A percentile compares a stretch with the other conserved stretches of the same genome.
These are phyloP conservation scores for Aspergillus intermedius DNA, from an alignment of 2,329 filamentous ascomycete genomes.

Conservation along the genomic window DNA sequence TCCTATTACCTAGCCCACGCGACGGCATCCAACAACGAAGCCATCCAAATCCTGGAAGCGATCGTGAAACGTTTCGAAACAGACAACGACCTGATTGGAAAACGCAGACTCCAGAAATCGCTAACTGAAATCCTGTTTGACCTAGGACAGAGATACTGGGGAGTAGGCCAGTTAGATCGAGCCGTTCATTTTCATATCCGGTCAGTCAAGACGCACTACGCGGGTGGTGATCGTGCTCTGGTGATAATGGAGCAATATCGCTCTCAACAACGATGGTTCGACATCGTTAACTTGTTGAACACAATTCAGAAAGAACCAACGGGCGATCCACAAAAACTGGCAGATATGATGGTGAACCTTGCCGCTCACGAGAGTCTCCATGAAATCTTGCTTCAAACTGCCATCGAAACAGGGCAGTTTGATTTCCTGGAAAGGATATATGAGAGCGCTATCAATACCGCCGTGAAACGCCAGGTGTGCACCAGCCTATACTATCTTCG, in stretches of 20 bases:
- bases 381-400: conserved; percentile 8
- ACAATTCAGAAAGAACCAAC: not conserved
- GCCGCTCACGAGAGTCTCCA: conserved; percentile 10
- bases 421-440: conserved; percentile 15
- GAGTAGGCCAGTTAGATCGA: conserved; percentile 2
- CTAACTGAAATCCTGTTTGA: conserved; percentile 12
- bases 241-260: conserved; percentile 8
- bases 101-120: not conserved
- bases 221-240: conserved; percentile 7
- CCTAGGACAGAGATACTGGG: conserved; percentile 11
- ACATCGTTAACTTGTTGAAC: conserved; percentile 5
- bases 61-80: conserved; percentile 3
- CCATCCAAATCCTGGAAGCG: conserved; percentile 8
- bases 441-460: conserved; percentile 12
- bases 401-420: conserved; percentile 11
- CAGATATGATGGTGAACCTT: conserved; percentile 9
- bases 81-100: conserved; percentile 8
- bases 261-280: conserved; percentile 4
- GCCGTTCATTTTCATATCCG: conserved; percentile 7
- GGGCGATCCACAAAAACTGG: conserved; percentile 1
- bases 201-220: conserved; percentile 6
- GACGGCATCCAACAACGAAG: conserved; percentile 9
- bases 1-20: conserved; percentile 14
- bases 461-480: conserved; percentile 2
- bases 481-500: conserved; percentile 9